Evolutionary conservation across 2,329 filamentous ascomycete genomes (phyloP).

Genomic region (Penicillium psychrosexuale): DNA sequence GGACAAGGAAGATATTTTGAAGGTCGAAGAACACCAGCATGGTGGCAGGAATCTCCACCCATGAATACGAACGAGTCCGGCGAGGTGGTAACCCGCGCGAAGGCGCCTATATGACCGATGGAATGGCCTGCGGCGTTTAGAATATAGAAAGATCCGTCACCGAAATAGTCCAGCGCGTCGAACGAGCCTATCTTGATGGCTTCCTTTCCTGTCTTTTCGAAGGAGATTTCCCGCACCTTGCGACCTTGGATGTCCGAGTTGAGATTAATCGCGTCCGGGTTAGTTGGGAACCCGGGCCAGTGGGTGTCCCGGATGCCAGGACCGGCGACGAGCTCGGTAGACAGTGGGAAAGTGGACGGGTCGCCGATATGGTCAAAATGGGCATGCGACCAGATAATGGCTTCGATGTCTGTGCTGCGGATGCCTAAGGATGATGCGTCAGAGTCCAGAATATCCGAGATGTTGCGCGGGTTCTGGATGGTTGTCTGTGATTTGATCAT

Average conservation of each 20-base stretch:
- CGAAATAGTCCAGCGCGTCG: slow-evolving; percentile 29
- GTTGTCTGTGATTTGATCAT: slow-evolving; percentile 5
- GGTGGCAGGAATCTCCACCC: neutral
- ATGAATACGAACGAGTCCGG: slow-evolving; percentile 15
- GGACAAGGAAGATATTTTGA: no score
- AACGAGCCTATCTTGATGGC: slow-evolving; percentile 22
- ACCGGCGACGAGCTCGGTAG: slow-evolving; percentile 52
- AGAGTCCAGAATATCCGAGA: neutral
- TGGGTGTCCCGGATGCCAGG: slow-evolving; percentile 50
- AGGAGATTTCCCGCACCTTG: slow-evolving; percentile 4
- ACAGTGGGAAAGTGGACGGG: slow-evolving; percentile 45
- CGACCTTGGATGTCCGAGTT: slow-evolving; percentile 31
- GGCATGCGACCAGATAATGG: slow-evolving; percentile 31
- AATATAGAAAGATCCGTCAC: slow-evolving; percentile 31
- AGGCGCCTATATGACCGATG: slow-evolving; percentile 26
- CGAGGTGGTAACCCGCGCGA: slow-evolving; percentile 24
- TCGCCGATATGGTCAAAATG: slow-evolving; percentile 55
- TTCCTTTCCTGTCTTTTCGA: neutral
- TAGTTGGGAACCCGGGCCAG: slow-evolving; percentile 49
- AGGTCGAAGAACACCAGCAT: no score
- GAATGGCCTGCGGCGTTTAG: slow-evolving; percentile 28
- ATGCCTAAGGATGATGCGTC: neutral
- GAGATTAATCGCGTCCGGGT: slow-evolving; percentile 32
- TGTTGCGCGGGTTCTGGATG: slow-evolving; percentile 3
- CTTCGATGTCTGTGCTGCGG: slow-evolving; percentile 7